Percentiles rank a stretch among this genome's conserved stretches.
These are phyloP conservation scores for Leccinum ochraceum DNA, from an alignment of 768 basidiomycete species.

Conservation along the genomic window DNA sequence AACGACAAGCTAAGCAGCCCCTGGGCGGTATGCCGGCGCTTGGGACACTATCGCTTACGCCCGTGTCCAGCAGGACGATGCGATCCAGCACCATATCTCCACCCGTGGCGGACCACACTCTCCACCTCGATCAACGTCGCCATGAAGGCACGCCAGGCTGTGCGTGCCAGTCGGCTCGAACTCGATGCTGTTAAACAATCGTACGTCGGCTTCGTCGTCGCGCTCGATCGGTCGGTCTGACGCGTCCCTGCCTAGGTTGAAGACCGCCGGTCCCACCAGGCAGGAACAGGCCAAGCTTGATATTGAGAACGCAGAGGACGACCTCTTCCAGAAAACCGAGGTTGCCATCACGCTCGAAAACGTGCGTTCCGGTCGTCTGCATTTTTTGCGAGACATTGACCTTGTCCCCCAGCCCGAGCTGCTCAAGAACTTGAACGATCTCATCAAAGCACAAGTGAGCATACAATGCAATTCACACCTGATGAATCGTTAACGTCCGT, in stretches of 20 bases:
- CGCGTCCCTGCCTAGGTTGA: constrained; percentile 55
- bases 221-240: constrained; percentile 2
- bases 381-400: background rate
- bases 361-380: constrained; percentile 47
- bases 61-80: constrained; percentile 77
- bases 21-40: constrained; percentile 74
- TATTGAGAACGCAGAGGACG: constrained; percentile 92
- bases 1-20: constrained; percentile 75
- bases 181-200: constrained; percentile 88
- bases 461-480: background rate
- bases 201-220: constrained; percentile 42
- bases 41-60: constrained; percentile 85
- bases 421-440: constrained; percentile 89
- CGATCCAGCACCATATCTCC: constrained; percentile 68
- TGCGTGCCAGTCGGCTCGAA: constrained; percentile 77
- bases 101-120: constrained; percentile 87
- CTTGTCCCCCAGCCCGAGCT: constrained; percentile 76
- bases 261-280: constrained; percentile 69
- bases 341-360: constrained; percentile 96
- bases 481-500: constrained; percentile 8
- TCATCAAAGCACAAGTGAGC: constrained; percentile 83
- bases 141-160: constrained; percentile 88
- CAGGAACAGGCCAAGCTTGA: constrained; percentile 95
- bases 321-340: constrained; percentile 97
- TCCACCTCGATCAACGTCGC: constrained; percentile 83